phyloP scores from a whole-genome alignment of 129 eudicot species.

The Pulicaria dysenterica region DNA sequence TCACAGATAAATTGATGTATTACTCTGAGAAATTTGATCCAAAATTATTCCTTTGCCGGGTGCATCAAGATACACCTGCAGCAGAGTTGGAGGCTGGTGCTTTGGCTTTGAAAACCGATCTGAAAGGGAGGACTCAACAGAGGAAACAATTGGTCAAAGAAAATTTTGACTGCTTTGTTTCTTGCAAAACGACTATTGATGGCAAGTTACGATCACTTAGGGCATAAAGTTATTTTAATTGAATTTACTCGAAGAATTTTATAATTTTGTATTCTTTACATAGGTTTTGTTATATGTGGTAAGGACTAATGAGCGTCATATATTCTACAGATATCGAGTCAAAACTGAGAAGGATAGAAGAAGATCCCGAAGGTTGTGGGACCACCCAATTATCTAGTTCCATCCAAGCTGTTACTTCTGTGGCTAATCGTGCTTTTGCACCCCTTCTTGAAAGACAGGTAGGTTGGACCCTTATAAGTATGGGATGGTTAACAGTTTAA shows the following conservation, averaged over 20 bases:
- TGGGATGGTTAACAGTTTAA: neutral
- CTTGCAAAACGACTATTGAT: slow-evolving; percentile 98
- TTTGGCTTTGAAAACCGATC: slow-evolving; percentile 80
- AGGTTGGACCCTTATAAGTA: slow-evolving; percentile 53
- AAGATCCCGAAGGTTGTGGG: slow-evolving; percentile 98
- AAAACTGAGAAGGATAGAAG: slow-evolving; percentile 92
- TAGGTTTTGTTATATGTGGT: neutral
- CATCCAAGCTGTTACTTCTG: slow-evolving; percentile 81
- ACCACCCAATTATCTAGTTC: slow-evolving; percentile 72
- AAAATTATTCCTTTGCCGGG: slow-evolving; percentile 79
- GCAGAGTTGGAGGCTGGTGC: slow-evolving; percentile 95
- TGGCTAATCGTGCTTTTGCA: slow-evolving; percentile 94
- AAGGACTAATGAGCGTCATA: slow-evolving; percentile 3
- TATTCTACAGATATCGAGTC: slow-evolving; percentile 76
- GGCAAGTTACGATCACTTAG: slow-evolving; percentile 50
- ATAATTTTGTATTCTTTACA: neutral
- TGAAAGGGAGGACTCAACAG: slow-evolving; percentile 85
- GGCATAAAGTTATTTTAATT: neutral
- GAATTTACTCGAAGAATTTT: no score
- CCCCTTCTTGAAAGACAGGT: slow-evolving; percentile 98
- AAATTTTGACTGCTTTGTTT: slow-evolving; percentile 98
- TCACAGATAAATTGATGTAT: slow-evolving; percentile 83
- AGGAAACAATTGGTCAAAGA: slow-evolving; percentile 93
- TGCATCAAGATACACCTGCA: slow-evolving; percentile 87
- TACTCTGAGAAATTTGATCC: slow-evolving; percentile 92